Percentiles rank a stretch among this genome's conserved stretches.
These are phyloP conservation scores for Citrus reticulata DNA, from an alignment of 345 rosid genomes.

Conservation along the genomic window DNA sequence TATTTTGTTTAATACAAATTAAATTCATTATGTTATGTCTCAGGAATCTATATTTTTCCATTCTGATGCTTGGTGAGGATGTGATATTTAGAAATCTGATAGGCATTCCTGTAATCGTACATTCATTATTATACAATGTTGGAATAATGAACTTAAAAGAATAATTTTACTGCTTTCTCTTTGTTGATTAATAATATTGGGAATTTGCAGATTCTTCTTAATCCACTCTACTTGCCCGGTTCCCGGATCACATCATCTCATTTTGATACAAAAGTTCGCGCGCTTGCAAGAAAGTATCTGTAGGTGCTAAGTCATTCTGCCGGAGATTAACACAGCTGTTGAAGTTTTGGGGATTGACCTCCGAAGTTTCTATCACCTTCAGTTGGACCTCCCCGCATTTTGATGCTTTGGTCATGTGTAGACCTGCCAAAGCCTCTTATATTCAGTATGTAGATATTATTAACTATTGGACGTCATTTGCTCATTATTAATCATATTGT, in stretches of 20 bases:
- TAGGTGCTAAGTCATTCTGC: conserved; percentile 20
- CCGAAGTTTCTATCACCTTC: not conserved
- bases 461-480: not conserved
- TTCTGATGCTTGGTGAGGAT: not conserved
- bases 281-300: conserved; percentile 87
- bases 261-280: conserved; percentile 92
- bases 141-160: not conserved
- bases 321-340: not conserved
- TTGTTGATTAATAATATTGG: not conserved
- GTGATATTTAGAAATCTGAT: not conserved
- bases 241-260: conserved; percentile 84
- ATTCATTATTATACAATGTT: not conserved
- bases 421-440: not conserved
- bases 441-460: not conserved
- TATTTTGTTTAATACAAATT: not conserved
- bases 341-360: not conserved
- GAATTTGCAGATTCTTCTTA: conserved; percentile 73
- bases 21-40: not conserved
- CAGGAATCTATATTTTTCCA: not conserved
- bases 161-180: not conserved
- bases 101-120: not conserved
- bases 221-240: conserved; percentile 89
- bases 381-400: not conserved
- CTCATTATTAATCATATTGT: not conserved
- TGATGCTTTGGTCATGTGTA: not conserved